A percentile compares a stretch with the other conserved stretches of the same genome.
These are phyloP conservation scores for Triticum monococcum DNA, from an alignment of 176 grass and related monocot species.

Conservation along the genomic window DNA sequence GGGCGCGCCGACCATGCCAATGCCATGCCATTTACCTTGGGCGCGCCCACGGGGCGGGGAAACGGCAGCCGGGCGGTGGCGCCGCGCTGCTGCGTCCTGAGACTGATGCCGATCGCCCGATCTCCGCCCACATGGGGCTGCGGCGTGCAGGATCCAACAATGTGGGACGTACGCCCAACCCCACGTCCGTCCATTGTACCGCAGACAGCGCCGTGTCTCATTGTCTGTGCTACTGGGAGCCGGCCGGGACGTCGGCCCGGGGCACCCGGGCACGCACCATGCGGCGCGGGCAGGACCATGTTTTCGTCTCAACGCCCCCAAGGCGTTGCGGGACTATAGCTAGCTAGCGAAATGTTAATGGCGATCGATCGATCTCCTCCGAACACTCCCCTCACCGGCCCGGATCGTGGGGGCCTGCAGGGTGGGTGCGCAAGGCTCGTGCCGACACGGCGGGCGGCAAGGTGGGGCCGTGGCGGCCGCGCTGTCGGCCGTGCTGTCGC, in stretches of 20 bases:
- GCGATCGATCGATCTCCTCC: neutral
- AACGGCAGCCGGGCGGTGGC: neutral
- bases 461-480: neutral
- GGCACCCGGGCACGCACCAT: neutral
- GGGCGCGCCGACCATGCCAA: constrained; percentile 18
- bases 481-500: constrained; percentile 15
- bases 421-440: neutral
- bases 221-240: neutral
- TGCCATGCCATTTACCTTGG: neutral
- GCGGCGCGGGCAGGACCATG: neutral
- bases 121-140: constrained; percentile 22
- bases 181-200: neutral
- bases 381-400: neutral
- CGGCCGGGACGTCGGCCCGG: neutral
- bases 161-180: constrained; percentile 4
- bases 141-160: neutral
- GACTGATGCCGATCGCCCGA: neutral
- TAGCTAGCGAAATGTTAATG: neutral
- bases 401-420: neutral
- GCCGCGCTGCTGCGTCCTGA: neutral
- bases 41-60: neutral
- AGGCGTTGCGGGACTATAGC: neutral
- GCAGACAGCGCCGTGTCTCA: neutral
- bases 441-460: constrained; percentile 31
- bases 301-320: neutral